Evolutionary conservation across 23 red algal genomes (phyloP).

Genomic region (Cyanidium caldarium): DNA sequence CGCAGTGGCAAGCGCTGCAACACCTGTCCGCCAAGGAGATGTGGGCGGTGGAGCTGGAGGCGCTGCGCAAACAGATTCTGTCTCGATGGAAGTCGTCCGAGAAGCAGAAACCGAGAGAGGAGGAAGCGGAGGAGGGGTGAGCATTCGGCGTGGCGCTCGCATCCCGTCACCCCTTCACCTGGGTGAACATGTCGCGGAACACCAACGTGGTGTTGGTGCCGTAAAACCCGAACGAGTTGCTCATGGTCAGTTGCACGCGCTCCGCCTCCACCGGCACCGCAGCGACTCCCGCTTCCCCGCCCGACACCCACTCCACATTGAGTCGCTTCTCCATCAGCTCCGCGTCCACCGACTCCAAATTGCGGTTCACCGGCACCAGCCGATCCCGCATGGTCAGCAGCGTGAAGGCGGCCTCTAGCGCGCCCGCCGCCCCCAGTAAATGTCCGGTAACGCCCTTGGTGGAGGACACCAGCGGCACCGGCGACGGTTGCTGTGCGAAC

Average conservation of each 20-base stretch:
- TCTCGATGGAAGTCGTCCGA: background rate
- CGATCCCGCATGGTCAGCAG: slow-evolving; percentile 21
- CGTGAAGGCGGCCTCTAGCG: slow-evolving; percentile 65
- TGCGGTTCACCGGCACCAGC: slow-evolving; percentile 32
- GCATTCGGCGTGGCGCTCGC: too few species aligned
- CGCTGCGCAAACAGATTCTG: too few species aligned
- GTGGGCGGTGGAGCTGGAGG: background rate
- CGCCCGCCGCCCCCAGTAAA: slow-evolving; percentile 55
- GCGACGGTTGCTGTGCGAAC: slow-evolving; percentile 4
- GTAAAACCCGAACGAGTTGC: slow-evolving; percentile 82
- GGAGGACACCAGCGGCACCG: slow-evolving; percentile 19
- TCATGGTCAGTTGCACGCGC: slow-evolving; percentile 25
- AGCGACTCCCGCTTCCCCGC: background rate
- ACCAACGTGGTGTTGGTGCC: slow-evolving; percentile 45
- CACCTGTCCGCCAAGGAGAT: background rate
- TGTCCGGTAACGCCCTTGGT: slow-evolving; percentile 73
- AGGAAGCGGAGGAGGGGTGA: background rate
- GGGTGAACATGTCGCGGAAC: background rate
- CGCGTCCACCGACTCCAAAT: slow-evolving; percentile 27
- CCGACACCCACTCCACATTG: background rate
- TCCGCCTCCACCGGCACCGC: slow-evolving; percentile 5
- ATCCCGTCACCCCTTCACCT: too few species aligned
- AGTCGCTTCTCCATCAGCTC: too few species aligned
- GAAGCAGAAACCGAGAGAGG: background rate
- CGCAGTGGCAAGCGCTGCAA: background rate